These are phyloP conservation scores for Diophrys sp. DNA, from an alignment of 73 alveolate species.

Conservation along the genomic window DNA sequence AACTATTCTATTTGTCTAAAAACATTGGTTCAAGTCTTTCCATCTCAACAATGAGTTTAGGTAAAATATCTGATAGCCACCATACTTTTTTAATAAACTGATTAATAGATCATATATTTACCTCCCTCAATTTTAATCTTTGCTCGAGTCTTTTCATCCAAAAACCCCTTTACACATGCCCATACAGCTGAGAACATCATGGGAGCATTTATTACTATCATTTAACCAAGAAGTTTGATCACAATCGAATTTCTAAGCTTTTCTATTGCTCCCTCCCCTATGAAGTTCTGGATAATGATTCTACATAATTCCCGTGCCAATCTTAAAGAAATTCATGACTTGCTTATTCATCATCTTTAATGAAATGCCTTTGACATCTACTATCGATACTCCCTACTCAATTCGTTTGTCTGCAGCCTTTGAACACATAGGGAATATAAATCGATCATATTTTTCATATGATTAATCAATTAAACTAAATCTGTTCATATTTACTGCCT, in stretches of 20 bases:
- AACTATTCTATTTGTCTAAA: too few relatives aligned
- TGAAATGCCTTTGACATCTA: conserved; percentile 75
- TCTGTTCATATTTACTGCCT: too few relatives aligned
- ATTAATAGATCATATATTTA: too few relatives aligned
- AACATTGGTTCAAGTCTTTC: too few relatives aligned
- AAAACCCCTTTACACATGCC: conserved; percentile 65
- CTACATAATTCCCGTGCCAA: conserved; percentile 64
- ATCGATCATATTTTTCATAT: conserved; percentile 65
- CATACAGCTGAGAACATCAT: conserved; percentile 69
- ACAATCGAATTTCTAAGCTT: too few relatives aligned
- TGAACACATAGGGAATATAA: conserved; percentile 70
- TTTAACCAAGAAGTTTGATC: conserved; percentile 69
- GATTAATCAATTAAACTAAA: too few relatives aligned
- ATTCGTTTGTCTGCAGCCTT: conserved; percentile 57
- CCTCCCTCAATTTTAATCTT: conserved; percentile 65
- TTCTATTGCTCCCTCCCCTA: too few relatives aligned
- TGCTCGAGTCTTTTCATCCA: conserved; percentile 69
- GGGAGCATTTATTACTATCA: conserved; percentile 70
- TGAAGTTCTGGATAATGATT: conserved; percentile 87
- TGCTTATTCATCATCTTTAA: conserved; percentile 57
- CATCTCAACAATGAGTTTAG: too few relatives aligned
- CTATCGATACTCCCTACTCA: conserved; percentile 52
- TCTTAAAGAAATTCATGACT: conserved; percentile 51
- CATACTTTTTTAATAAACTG: too few relatives aligned
- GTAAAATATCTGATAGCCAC: too few relatives aligned